Evolutionary conservation across 139 green algal genomes (phyloP).

Genomic region (Pleodorina starrii): DNA sequence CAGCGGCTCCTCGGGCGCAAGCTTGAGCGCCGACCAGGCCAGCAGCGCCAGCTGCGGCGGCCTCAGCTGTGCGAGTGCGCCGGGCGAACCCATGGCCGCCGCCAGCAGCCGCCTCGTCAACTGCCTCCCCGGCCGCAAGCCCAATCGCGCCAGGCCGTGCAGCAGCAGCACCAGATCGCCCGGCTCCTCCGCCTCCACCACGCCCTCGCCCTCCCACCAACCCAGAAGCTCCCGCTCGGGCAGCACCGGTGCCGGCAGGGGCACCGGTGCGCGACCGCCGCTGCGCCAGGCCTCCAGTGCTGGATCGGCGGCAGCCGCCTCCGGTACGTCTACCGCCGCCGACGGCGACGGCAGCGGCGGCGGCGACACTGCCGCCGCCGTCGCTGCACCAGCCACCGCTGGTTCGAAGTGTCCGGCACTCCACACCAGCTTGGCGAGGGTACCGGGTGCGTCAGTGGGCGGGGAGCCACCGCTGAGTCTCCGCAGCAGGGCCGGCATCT

Average conservation of each 20-base stretch:
- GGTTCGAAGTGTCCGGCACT: constrained; percentile 4
- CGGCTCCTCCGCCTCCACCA: neutral
- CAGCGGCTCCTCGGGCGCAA: neutral
- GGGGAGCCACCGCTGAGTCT: neutral
- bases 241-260: neutral
- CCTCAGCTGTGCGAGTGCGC: neutral
- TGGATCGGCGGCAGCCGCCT: neutral
- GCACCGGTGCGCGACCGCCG: too few relatives aligned
- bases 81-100: neutral
- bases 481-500: constrained; percentile 4
- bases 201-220: constrained; percentile 15
- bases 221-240: neutral
- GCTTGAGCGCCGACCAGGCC: constrained; percentile 31
- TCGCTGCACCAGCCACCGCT: neutral
- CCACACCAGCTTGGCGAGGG: constrained; percentile 18
- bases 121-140: neutral
- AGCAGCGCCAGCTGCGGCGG: neutral
- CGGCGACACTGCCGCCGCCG: too few relatives aligned
- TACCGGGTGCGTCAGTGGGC: neutral
- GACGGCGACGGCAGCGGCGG: too few relatives aligned
- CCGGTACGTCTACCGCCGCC: too few relatives aligned
- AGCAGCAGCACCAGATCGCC: constrained; percentile 41
- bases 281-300: too few relatives aligned
- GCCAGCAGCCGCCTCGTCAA: constrained; percentile 23
- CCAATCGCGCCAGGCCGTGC: neutral